Conservation (phyloP, 2,329 filamentous ascomycete genomes). For the Colletotrichum tanaceti region DNA sequence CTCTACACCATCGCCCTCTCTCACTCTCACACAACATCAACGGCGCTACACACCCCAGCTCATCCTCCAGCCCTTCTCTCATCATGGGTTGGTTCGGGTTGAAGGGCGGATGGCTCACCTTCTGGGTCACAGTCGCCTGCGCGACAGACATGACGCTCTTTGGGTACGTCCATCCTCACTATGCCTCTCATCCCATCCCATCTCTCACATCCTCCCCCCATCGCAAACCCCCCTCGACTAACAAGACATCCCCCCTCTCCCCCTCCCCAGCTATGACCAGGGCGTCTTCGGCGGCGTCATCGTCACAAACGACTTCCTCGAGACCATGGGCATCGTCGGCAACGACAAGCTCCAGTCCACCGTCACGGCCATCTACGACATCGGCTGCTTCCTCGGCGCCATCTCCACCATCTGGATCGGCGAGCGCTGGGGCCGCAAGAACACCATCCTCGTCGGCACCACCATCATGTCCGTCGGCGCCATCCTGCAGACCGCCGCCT, state of each 20-base stretch:
- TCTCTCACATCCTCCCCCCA: background rate
- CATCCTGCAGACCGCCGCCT: slow-evolving; percentile 51
- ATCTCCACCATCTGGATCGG: slow-evolving; percentile 49
- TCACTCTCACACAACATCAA: background rate
- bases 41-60: background rate
- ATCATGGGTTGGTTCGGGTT: slow-evolving; percentile 38
- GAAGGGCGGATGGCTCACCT: slow-evolving; percentile 38
- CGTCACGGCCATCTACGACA: slow-evolving; percentile 68
- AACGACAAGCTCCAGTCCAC: slow-evolving; percentile 54
- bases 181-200: background rate
- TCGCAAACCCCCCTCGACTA: background rate
- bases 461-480: slow-evolving; percentile 50
- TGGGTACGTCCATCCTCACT: slow-evolving; percentile 39
- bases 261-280: slow-evolving; percentile 56
- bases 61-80: background rate
- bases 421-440: slow-evolving; percentile 50
- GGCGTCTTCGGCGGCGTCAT: slow-evolving; percentile 62
- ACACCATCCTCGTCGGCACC: slow-evolving; percentile 49
- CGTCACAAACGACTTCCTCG: slow-evolving; percentile 57
- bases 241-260: background rate
- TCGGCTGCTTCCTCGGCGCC: slow-evolving; percentile 69
- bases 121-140: slow-evolving; percentile 39
- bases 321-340: slow-evolving; percentile 56
- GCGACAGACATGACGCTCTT: slow-evolving; percentile 46
- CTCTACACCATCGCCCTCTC: background rate